Base-by-base conservation (phyloP, 2,329 filamentous ascomycete species). In the Neocucurbitaria cava region DNA sequence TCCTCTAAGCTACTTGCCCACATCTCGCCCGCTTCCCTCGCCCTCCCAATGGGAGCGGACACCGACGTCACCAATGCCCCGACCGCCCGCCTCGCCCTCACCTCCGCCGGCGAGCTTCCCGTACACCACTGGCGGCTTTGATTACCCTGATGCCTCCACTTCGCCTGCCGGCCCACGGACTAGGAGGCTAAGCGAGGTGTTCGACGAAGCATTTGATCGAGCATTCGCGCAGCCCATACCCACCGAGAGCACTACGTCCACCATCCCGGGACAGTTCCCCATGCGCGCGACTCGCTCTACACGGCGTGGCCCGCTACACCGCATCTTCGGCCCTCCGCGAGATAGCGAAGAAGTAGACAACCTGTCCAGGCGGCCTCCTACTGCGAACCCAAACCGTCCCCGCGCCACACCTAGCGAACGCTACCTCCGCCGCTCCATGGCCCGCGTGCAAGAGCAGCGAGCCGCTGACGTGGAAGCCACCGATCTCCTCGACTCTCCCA, bases 101-200 rank as follows among this genome's bases (percentile, higher is more conserved):
- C 64, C 71, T 36, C 67, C 66, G 21, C 61, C 68, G 26, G 47
- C 65, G n/a, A 54, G 52, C 44, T 71, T 70, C 48, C 55, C 71
- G 49, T 74, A 71, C 62, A 71, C 71, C 31, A 70, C 71, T 31
- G 77, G 76, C 56, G 71, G 69, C 62, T 79, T 80, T 66, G 80
- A 81, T 66, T 75, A 76, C 48, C 79, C 80, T 20, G 76, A 78
- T 40, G 78, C 79, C 38, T 73, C 70, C n/a, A 54, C 67, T 6
- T 70, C 72, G 5, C 56, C 65, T 7, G 24, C 54, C 20, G 55
- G 56, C 35, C 43, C 58, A 17, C 40, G 44, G n/a, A n/a, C n/a
- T n/a, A n/a, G n/a, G n/a, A n/a, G n/a, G n/a, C n/a, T n/a, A n/a
- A n/a, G n/a, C n/a, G n/a, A n/a, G n/a, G n/a, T n/a, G n/a, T n/a